Evolutionary conservation across 805 yeast genomes (phyloP).

Genomic region (Metschnikowia lochheadii): DNA sequence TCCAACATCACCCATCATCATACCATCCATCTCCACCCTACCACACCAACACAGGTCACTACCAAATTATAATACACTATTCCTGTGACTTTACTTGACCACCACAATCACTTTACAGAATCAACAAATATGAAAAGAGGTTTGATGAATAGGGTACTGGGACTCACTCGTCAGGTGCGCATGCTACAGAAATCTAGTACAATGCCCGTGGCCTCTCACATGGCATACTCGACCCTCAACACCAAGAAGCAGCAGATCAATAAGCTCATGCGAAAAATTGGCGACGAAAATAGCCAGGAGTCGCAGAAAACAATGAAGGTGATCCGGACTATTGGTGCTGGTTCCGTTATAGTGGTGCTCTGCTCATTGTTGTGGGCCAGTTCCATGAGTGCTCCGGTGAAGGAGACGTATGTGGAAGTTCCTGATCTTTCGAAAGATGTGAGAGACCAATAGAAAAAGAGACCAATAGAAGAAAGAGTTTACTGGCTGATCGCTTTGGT

Average conservation of each 20-base stretch:
- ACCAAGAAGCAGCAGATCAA: conserved; percentile 21
- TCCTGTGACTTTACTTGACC: too few relatives aligned
- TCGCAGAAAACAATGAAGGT: conserved; percentile 26
- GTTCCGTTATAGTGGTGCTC: conserved; percentile 16
- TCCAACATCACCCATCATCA: too few relatives aligned
- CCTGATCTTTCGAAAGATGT: conserved; percentile 14
- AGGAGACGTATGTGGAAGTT: conserved; percentile 10
- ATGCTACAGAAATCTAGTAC: not conserved
- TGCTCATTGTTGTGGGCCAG: conserved; percentile 19
- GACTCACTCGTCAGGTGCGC: not conserved
- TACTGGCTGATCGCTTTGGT: not conserved
- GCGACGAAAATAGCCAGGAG: conserved; percentile 30
- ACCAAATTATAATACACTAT: too few relatives aligned
- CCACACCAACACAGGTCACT: too few relatives aligned
- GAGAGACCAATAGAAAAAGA: conserved; percentile 1
- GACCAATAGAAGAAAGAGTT: too few relatives aligned
- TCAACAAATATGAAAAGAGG: too few relatives aligned
- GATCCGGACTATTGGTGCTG: conserved; percentile 19
- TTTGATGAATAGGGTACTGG: not conserved
- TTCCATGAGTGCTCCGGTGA: conserved; percentile 13
- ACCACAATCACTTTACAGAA: too few relatives aligned
- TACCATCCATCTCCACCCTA: too few relatives aligned
- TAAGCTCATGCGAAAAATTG: conserved; percentile 26
- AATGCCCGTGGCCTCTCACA: not conserved
- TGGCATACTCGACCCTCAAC: conserved; percentile 5